Evolutionary conservation across 306 rosid genomes (phyloP).

Genomic region (Cucumis melo): DNA sequence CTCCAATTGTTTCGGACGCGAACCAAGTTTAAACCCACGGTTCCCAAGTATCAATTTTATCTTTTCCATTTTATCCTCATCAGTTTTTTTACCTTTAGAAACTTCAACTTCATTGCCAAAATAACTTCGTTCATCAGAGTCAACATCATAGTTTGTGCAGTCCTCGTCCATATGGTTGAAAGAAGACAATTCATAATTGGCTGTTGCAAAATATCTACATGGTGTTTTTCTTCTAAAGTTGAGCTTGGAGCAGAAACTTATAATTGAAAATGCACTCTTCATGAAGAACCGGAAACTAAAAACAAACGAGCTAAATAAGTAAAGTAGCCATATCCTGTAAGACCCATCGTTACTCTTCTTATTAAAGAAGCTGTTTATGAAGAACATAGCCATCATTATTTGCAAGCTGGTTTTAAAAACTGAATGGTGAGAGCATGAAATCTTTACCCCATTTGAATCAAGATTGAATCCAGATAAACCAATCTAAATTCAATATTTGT

Average conservation of each 20-base stretch:
- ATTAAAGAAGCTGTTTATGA: background rate
- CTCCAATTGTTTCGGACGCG: background rate
- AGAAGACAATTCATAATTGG: constrained; percentile 9
- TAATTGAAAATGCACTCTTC: constrained; percentile 9
- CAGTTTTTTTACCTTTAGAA: background rate
- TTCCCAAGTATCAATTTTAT: constrained; percentile 12
- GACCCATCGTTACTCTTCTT: background rate
- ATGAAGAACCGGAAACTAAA: constrained; percentile 12
- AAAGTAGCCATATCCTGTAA: background rate
- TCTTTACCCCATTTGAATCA: background rate
- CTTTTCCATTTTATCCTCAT: constrained; percentile 5
- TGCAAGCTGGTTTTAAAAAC: background rate
- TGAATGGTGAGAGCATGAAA: background rate
- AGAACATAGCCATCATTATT: background rate
- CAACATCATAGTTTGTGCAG: background rate
- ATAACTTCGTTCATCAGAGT: constrained; percentile 1
- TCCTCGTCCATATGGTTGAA: constrained; percentile 10
- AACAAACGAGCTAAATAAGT: background rate
- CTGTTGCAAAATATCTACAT: constrained; percentile 5
- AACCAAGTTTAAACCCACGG: constrained; percentile 18
- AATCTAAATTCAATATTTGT: background rate
- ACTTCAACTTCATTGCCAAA: background rate
- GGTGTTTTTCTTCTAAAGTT: constrained; percentile 7
- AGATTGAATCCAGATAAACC: background rate
- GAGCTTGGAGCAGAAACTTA: constrained; percentile 9